Evolutionary conservation across 805 yeast genomes (phyloP).

Genomic region (Zygosaccharomyces bisporus): DNA sequence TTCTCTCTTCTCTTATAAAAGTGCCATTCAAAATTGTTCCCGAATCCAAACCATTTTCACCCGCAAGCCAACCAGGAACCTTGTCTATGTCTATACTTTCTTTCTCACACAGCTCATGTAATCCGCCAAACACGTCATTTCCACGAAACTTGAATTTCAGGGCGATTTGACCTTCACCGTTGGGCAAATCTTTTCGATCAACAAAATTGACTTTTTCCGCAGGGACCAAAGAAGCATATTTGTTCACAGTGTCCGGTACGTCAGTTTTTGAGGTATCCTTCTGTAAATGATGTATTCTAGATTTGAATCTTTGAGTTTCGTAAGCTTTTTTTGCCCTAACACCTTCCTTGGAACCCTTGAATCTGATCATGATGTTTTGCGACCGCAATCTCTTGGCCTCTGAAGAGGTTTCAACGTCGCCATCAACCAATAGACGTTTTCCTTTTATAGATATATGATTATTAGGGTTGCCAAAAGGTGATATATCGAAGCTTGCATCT

Average conservation of each 20-base stretch:
- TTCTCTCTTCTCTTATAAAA: constrained; percentile 21
- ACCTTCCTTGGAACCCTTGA: constrained; percentile 52
- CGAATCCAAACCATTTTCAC: constrained; percentile 57
- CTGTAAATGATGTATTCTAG: constrained; percentile 19
- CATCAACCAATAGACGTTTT: constrained; percentile 11
- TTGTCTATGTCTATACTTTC: constrained; percentile 48
- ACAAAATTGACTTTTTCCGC: constrained; percentile 49
- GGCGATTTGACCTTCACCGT: constrained; percentile 13
- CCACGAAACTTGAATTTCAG: constrained; percentile 49
- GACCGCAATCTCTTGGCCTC: constrained; percentile 37
- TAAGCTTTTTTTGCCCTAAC: constrained; percentile 38
- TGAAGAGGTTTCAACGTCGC: constrained; percentile 11
- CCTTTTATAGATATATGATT: constrained; percentile 41
- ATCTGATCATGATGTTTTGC: constrained; percentile 49
- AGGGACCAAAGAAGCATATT: constrained; percentile 56
- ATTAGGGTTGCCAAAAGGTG: constrained; percentile 51
- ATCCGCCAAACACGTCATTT: constrained; percentile 70
- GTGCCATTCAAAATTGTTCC: constrained; percentile 46
- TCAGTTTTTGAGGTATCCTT: constrained; percentile 19
- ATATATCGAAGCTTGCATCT: constrained; percentile 57
- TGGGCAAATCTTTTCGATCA: constrained; percentile 33
- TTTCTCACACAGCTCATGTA: constrained; percentile 59
- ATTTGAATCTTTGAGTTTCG: constrained; percentile 37
- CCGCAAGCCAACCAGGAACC: constrained; percentile 75
- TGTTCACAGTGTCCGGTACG: constrained; percentile 10